Evolutionary conservation across 768 basidiomycete species (phyloP).

Genomic region (Tulasnella sp.): DNA sequence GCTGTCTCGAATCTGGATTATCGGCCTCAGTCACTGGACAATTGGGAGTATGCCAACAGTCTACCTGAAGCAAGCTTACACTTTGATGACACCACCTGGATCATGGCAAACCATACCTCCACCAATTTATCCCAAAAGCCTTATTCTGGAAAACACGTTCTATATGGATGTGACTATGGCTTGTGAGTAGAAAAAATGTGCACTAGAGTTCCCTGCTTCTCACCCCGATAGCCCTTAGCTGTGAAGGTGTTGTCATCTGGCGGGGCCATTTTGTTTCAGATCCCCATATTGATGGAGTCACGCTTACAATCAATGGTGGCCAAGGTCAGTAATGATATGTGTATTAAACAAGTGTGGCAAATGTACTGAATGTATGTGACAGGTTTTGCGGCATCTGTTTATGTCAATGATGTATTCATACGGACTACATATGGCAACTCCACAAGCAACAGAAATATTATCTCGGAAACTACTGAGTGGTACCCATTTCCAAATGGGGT

Average conservation of each 20-base stretch:
- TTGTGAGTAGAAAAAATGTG: conserved; percentile 55
- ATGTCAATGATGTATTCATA: conserved; percentile 74
- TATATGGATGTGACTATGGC: conserved; percentile 87
- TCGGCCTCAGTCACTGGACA: conserved; percentile 49
- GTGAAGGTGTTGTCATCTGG: conserved; percentile 82
- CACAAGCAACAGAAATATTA: conserved; percentile 61
- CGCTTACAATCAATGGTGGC: conserved; percentile 80
- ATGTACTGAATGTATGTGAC: conserved; percentile 11
- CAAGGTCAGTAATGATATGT: conserved; percentile 52
- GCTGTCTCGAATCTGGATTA: background rate
- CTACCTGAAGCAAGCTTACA: conserved; percentile 64
- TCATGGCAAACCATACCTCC: conserved; percentile 65
- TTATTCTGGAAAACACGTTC: conserved; percentile 70
- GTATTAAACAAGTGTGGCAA: background rate
- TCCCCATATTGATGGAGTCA: conserved; percentile 61
- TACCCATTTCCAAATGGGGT: conserved; percentile 65
- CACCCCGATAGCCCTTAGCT: conserved; percentile 51
- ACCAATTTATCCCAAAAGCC: conserved; percentile 75
- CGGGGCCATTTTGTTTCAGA: conserved; percentile 75
- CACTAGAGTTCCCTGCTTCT: background rate
- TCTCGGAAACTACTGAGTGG: conserved; percentile 69
- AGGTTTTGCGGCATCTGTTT: conserved; percentile 84
- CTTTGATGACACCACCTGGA: conserved; percentile 71
- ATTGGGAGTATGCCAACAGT: conserved; percentile 78
- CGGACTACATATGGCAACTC: conserved; percentile 76